Evolutionary conservation across 345 rosid species (phyloP).

Genomic region (Rhizophora apiculata): DNA sequence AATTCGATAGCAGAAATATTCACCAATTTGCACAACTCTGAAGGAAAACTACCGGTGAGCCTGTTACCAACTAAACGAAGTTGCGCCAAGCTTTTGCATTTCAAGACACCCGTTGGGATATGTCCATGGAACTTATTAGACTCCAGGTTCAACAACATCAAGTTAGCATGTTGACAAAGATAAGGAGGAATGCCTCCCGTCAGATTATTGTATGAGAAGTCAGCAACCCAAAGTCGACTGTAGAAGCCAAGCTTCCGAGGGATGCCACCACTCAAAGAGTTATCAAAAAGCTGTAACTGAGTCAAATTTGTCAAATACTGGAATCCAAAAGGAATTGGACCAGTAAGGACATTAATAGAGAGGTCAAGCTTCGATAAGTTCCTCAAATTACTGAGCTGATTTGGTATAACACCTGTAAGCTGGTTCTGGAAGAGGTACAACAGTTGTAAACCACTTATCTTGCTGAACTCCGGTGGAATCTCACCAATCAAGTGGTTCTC

Average conservation of each 20-base stretch:
- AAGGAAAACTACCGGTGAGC: conserved; percentile 62
- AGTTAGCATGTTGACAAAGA: conserved; percentile 58
- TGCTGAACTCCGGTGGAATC: conserved; percentile 60
- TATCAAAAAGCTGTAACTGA: conserved; percentile 74
- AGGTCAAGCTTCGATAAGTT: conserved; percentile 63
- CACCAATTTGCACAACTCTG: conserved; percentile 56
- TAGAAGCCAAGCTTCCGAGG: conserved; percentile 62
- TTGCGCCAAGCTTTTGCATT: conserved; percentile 58
- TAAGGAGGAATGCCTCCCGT: conserved; percentile 62
- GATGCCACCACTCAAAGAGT: conserved; percentile 57
- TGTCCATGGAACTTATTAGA: conserved; percentile 64
- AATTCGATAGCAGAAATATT: conserved; percentile 79
- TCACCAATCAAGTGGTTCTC: conserved; percentile 62
- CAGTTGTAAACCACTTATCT: conserved; percentile 45
- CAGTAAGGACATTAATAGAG: conserved; percentile 65
- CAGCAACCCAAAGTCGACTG: conserved; percentile 56
- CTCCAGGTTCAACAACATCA: conserved; percentile 71
- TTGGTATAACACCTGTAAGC: conserved; percentile 59
- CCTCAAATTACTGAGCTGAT: conserved; percentile 54
- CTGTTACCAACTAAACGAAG: conserved; percentile 69
- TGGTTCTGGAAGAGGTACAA: conserved; percentile 72
- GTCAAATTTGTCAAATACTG: conserved; percentile 51
- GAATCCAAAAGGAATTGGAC: conserved; percentile 59
- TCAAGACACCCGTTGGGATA: conserved; percentile 57
- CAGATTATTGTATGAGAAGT: conserved; percentile 59